A percentile compares a stretch with the other conserved stretches of the same genome.
phyloP scores from a whole-genome alignment of 176 grass and related monocot genomes.

The Luzula sylvatica region DNA sequence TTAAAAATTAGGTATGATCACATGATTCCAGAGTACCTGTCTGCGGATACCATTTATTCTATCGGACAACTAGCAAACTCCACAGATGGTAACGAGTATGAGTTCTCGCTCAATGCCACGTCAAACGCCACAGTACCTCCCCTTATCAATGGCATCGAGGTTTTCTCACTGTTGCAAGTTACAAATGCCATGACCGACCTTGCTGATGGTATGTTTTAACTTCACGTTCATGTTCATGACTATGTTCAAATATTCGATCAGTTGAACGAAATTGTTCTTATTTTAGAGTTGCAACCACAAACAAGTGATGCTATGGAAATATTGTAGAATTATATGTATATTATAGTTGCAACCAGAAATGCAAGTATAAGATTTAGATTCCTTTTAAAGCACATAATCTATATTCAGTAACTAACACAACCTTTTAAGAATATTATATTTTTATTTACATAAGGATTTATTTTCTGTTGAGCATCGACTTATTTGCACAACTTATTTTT shows the following conservation, averaged over 20 bases:
- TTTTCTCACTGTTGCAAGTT: neutral
- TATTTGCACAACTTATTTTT: no score
- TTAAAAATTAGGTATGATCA: neutral
- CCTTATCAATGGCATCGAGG: slow-evolving; percentile 19
- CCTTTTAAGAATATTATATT: neutral
- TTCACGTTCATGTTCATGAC: neutral
- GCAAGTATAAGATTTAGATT: no score
- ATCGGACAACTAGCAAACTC: neutral
- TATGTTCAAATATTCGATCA: neutral
- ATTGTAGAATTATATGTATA: no score
- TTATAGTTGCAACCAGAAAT: no score
- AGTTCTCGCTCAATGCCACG: neutral
- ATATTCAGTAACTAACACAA: neutral
- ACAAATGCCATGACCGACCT: neutral
- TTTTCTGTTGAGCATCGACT: no score
- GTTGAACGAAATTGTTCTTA: no score
- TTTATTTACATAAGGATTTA: neutral
- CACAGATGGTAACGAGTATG: neutral
- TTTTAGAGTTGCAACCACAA: no score
- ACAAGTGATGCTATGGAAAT: no score
- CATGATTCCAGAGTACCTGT: neutral
- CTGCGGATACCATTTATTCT: neutral
- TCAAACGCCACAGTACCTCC: slow-evolving; percentile 14
- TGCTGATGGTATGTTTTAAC: slow-evolving; percentile 17
- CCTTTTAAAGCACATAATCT: neutral